Conservation (phyloP, 2,329 filamentous ascomycete genomes). For the Penicillium sp. region DNA sequence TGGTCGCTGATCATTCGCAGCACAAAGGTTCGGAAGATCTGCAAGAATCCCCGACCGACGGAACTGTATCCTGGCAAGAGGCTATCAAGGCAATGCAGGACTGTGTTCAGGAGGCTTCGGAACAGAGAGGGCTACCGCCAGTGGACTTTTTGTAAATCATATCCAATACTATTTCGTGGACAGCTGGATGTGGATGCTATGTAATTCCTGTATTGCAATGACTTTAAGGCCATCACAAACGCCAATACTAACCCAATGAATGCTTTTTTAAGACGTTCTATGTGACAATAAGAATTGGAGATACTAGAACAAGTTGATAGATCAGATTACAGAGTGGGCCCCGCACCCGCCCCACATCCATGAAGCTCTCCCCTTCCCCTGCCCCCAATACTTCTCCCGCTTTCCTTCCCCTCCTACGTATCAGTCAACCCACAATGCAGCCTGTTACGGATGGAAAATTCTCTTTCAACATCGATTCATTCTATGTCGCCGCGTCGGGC, state of each 20-base stretch:
- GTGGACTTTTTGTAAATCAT: constrained; percentile 40
- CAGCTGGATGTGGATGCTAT: not conserved
- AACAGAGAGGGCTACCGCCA: constrained; percentile 44
- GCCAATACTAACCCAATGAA: not conserved
- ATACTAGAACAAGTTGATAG: not conserved
- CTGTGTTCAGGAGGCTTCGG: constrained; percentile 43
- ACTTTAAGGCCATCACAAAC: not conserved
- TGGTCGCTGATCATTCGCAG: constrained; percentile 34
- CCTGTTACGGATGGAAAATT: constrained; percentile 41
- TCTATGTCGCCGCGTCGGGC: constrained; percentile 47
- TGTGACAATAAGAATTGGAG: no score
- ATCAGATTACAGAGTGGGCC: no score
- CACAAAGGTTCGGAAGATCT: constrained; percentile 37
- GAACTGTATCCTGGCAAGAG: constrained; percentile 32
- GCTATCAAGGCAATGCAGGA: constrained; percentile 41
- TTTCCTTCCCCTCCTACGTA: no score
- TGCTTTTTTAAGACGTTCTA: no score
- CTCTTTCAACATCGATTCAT: constrained; percentile 43
- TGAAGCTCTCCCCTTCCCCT: no score
- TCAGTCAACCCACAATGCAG: constrained; percentile 2
- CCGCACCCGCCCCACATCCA: no score
- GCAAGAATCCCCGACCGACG: constrained; percentile 32
- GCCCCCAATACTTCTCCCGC: no score
- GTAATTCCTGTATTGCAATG: no score
- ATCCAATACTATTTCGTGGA: not conserved